Evolutionary conservation across 169 alveolate species (phyloP).

Genomic region (Plasmodium reichenowi): DNA sequence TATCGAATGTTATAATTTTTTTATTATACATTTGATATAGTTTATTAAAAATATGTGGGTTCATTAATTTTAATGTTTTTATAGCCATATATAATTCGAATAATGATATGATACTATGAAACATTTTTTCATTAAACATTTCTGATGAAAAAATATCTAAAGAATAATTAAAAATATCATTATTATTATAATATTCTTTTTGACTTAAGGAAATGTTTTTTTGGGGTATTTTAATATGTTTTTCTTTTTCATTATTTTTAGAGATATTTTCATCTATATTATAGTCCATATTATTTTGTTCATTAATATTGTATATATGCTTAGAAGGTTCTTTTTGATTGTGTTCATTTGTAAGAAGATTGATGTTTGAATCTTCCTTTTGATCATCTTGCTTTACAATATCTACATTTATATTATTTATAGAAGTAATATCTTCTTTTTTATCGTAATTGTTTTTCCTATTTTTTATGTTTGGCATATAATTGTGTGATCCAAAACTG

Average conservation of each 20-base stretch:
- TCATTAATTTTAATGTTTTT: constrained; percentile 42
- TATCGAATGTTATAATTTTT: constrained; percentile 48
- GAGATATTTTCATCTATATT: constrained; percentile 24
- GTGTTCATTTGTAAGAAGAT: constrained; percentile 8
- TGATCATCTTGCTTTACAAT: constrained; percentile 12
- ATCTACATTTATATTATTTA: constrained; percentile 12
- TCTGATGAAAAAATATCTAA: constrained; percentile 61
- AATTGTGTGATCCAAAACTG: constrained; percentile 55
- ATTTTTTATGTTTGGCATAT: constrained; percentile 51
- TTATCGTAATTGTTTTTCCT: constrained; percentile 25
- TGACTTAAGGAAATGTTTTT: constrained; percentile 15
- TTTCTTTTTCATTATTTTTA: constrained; percentile 8
- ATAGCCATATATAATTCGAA: constrained; percentile 73
- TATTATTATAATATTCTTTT: neutral
- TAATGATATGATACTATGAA: constrained; percentile 49
- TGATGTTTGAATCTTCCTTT: constrained; percentile 24
- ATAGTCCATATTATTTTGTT: neutral
- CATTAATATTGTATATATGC: constrained; percentile 3
- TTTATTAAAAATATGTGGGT: constrained; percentile 24
- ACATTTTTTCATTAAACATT: constrained; percentile 65
- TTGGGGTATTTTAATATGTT: constrained; percentile 9
- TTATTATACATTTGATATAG: constrained; percentile 55
- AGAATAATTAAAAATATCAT: constrained; percentile 35
- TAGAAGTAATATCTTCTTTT: constrained; percentile 4
- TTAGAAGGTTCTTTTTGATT: constrained; percentile 5